These are phyloP conservation scores for Pistacia integerrima DNA, from an alignment of 345 rosid genomes.

Conservation along the genomic window DNA sequence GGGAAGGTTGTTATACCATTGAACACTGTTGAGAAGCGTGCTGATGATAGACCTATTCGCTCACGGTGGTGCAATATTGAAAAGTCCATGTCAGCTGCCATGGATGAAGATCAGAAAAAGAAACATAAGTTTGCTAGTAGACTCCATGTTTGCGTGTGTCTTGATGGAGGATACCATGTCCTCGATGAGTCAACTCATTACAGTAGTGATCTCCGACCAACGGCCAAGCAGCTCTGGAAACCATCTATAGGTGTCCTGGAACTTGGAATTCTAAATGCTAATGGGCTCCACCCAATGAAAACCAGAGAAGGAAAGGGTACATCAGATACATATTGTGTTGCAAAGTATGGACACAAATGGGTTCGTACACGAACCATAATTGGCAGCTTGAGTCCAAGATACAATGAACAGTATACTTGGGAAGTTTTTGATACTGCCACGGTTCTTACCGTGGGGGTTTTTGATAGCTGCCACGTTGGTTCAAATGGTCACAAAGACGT, in stretches of 20 bases:
- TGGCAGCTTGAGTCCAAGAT: constrained; percentile 67
- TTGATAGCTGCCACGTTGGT: constrained; percentile 74
- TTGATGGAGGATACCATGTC: constrained; percentile 98
- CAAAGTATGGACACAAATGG: constrained; percentile 96
- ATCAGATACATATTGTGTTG: constrained; percentile 94
- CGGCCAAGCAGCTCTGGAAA: constrained; percentile 85
- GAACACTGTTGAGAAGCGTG: constrained; percentile 49
- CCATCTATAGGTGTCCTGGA: constrained; percentile 77
- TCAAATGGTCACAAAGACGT: constrained; percentile 46
- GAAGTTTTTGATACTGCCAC: constrained; percentile 96
- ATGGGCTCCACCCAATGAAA: constrained; percentile 69
- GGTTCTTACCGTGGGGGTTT: constrained; percentile 80
- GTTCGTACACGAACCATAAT: constrained; percentile 83
- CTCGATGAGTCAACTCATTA: constrained; percentile 89
- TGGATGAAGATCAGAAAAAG: constrained; percentile 48
- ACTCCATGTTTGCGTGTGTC: constrained; percentile 61
- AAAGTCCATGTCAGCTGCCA: constrained; percentile 47
- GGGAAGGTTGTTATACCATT: constrained; percentile 58
- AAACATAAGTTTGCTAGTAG: constrained; percentile 65
- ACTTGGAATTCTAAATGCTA: constrained; percentile 73
- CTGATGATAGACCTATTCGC: constrained; percentile 51
- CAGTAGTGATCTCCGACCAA: constrained; percentile 93
- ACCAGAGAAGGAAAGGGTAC: constrained; percentile 74
- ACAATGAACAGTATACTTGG: constrained; percentile 97
- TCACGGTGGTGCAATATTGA: constrained; percentile 65